A percentile compares a stretch with the other conserved stretches of the same genome.
phyloP scores from a whole-genome alignment of 2,329 filamentous ascomycete genomes.

The Penicillium sp. region DNA sequence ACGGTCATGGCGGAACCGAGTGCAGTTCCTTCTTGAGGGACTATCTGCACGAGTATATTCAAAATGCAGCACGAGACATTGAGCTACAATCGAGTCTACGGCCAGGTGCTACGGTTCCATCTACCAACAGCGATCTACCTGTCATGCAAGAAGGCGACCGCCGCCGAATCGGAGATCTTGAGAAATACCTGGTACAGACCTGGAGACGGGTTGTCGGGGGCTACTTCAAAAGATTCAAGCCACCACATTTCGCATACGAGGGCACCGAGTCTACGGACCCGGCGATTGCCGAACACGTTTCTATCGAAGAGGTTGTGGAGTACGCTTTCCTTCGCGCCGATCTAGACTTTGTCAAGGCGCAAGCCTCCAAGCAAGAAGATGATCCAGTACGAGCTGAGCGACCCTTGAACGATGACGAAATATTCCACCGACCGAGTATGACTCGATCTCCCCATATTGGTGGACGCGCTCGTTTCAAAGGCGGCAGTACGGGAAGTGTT shows the following conservation, averaged over 20 bases:
- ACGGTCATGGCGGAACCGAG: conserved; percentile 88
- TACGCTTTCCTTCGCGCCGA: conserved; percentile 95
- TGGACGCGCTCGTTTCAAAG: conserved; percentile 77
- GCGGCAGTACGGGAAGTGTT: conserved; percentile 88
- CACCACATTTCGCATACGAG: conserved; percentile 68
- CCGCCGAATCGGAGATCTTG: conserved; percentile 65
- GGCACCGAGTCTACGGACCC: conserved; percentile 20
- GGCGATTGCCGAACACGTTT: conserved; percentile 38
- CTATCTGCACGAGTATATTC: conserved; percentile 83
- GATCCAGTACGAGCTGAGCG: conserved; percentile 71
- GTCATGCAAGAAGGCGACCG: conserved; percentile 57
- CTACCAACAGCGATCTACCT: conserved; percentile 39
- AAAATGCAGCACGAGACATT: conserved; percentile 75
- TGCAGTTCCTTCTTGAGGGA: conserved; percentile 86
- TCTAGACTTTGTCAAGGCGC: conserved; percentile 88
- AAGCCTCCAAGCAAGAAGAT: conserved; percentile 76
- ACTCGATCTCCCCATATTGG: conserved; percentile 60
- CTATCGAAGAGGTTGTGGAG: conserved; percentile 63
- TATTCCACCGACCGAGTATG: conserved; percentile 66
- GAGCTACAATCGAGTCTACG: conserved; percentile 75
- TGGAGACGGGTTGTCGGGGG: conserved; percentile 88
- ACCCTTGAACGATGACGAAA: conserved; percentile 81
- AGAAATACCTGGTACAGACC: conserved; percentile 69
- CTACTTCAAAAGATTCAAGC: conserved; percentile 89
- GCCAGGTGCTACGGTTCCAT: conserved; percentile 27